Base-by-base conservation (phyloP, 208 protist genomes). In the Trypanosoma rangeli region DNA sequence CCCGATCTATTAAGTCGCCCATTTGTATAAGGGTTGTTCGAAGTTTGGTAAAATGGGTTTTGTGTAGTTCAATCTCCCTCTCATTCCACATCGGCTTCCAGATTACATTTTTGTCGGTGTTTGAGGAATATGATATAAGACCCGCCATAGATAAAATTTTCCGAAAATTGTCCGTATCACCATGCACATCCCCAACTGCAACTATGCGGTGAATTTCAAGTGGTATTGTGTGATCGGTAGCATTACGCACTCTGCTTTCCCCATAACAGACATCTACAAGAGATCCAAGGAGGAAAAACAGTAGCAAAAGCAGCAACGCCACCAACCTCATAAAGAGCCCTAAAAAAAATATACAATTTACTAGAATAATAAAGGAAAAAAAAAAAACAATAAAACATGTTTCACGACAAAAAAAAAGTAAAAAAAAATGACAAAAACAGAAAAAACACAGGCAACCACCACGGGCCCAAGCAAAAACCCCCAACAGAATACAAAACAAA, bases 1-100 rank as follows among this genome's bases (percentile, higher is more conserved):
- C 92, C 29, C 92, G 78, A 68, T 97, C 92, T 22, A 94, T 65
- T 20, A 94, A 64, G 70, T 97, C 92, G 52, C 92, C 92, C 52
- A 85, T 63, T 62, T 94, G 89, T 55, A 97, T 81, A 8, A 95
- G 71, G 13, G 84, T 90, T 44, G 79, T 91, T 42, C 71, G 72
- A 31, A 84, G 35, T 39, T 37, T 62, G 44, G 70, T 74, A 44
- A 42, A 35, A 60, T 68, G 50, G 20, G 8, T 54, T 24, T 54
- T 64, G 42, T 55, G 46, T 7, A 68, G 31, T 31, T 68, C 62
- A 53, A 67, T 52, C 31, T 74, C 70, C 22, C 57, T 64, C 8
- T 31, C 16, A 13, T 67, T 52, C 58, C 70, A 69, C 58, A 52
- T 75, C 4, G 70, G 70, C 26, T 74, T 56, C 69, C 79, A 80